Conservation (phyloP, 2,329 filamentous ascomycete species). For the Fusarium nanum region DNA sequence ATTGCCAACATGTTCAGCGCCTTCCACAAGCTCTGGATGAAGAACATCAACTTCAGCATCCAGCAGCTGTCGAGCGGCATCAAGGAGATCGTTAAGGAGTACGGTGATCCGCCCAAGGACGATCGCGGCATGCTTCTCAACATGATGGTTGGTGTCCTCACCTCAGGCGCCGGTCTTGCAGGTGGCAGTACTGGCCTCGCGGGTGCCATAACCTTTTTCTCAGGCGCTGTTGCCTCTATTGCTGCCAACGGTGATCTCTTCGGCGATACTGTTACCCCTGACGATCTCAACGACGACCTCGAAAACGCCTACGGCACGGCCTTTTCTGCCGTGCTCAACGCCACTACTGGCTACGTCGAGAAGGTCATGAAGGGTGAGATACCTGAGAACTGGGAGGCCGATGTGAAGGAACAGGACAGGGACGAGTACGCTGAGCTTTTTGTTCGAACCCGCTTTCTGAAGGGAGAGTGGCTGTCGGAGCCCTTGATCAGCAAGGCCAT, state of each 20-base stretch:
- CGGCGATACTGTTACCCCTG: background rate
- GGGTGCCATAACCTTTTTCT: conserved; percentile 9
- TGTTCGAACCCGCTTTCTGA: background rate
- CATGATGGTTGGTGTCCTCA: conserved; percentile 29
- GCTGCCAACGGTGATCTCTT: background rate
- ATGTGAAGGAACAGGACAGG: background rate
- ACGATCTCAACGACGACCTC: conserved; percentile 9
- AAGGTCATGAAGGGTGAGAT: background rate
- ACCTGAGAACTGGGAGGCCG: background rate
- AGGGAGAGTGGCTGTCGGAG: conserved; percentile 16
- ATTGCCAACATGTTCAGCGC: conserved; percentile 18
- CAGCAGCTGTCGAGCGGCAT: conserved; percentile 2
- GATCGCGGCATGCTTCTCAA: conserved; percentile 20
- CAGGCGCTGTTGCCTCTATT: conserved; percentile 2
- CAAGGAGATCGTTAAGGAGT: conserved; percentile 13
- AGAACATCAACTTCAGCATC: conserved; percentile 8
- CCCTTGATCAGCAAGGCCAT: conserved; percentile 4
- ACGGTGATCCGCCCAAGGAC: conserved; percentile 10
- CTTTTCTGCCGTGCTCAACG: conserved; percentile 11
- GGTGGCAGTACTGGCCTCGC: conserved; percentile 2
- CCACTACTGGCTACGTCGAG: conserved; percentile 7
- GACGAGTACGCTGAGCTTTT: background rate
- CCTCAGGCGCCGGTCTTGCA: background rate
- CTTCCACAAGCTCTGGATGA: conserved; percentile 10
- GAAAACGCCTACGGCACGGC: conserved; percentile 13